Base-by-base conservation (phyloP, 345 rosid species). In the Trapa bicornis region DNA sequence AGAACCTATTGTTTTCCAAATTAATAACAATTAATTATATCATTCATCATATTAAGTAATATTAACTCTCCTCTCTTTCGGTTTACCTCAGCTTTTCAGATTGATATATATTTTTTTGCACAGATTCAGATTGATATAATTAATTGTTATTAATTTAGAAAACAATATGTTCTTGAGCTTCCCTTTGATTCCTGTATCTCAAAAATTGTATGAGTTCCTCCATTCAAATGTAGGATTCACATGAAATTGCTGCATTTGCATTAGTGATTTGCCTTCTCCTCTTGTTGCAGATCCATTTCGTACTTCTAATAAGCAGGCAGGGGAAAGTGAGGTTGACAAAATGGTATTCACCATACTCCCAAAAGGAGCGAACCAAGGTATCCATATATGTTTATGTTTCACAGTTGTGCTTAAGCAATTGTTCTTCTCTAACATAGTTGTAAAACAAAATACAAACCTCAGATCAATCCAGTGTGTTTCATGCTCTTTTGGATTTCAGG, bases 301-400 rank as follows among this genome's bases (percentile, higher is more conserved):
- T 78, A 65, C 75, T 84, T 74, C 84, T 86, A 1, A 77, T 86
- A 52, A 78, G 84, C 67, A 75, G 85, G 48, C 86, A 84, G 79
- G 92, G 92, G 65, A 86, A 84, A 78, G 82, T 84, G 66, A 75
- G 92, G 63, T 69, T 78, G 73, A 81, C 87, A 2, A 84, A 82
- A 77, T 80, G 87, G 87, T 82, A 82, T 69, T 84, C 91, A n/a
- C 83, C 91, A 13, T 80, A 80, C 74, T 60, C 88, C 36, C 91
- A 77, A 65, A 82, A 86, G 70, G 88, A 79, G 70, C 77, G 43
- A 41, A 41, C 43, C 43, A 41, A 41, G 43, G 43, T 41, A 41
- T 41, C 6, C 43, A 41, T 56, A 14, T 56, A 4, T 12, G 12
- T 11, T 47, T 0, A 47, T 47, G 53, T 47, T 47, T 47, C 53